Conservation (phyloP, 768 basidiomycete species). For the Paxillus involutus region DNA sequence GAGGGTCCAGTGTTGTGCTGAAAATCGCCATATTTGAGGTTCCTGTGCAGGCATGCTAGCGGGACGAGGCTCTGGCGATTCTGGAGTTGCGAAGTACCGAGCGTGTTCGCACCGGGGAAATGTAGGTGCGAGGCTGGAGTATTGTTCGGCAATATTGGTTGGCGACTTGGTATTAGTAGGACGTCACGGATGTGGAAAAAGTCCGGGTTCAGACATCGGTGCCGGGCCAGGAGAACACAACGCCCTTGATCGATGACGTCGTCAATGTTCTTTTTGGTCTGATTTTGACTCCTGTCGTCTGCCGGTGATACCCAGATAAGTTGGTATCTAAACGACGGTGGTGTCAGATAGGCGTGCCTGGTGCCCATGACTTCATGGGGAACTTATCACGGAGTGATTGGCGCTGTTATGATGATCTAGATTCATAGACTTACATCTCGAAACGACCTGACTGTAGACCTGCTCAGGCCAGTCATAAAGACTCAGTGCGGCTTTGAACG, state of each 20-base stretch:
- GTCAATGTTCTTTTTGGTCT: not conserved
- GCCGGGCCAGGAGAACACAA: constrained; percentile 3
- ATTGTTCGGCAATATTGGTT: not conserved
- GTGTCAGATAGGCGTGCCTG: not conserved
- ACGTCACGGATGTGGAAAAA: not conserved
- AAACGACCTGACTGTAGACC: not conserved
- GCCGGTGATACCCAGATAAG: not conserved
- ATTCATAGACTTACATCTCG: not conserved
- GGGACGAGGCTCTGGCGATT: constrained; percentile 10
- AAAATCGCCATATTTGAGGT: constrained; percentile 9
- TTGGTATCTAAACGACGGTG: not conserved
- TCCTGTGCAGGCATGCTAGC: constrained; percentile 5
- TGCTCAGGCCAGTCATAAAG: not conserved
- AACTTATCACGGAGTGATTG: not conserved
- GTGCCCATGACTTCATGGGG: not conserved
- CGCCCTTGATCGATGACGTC: constrained; percentile 1
- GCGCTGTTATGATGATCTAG: not conserved
- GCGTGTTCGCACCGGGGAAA: not conserved
- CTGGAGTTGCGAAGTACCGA: constrained; percentile 4
- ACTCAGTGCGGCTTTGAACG: not conserved
- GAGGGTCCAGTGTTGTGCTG: not conserved
- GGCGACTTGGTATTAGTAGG: not conserved
- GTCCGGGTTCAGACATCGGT: constrained; percentile 2
- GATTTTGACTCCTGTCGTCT: not conserved
- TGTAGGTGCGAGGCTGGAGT: not conserved